phyloP scores from a whole-genome alignment of 129 eudicot species.

The Helianthus tuberosus region DNA sequence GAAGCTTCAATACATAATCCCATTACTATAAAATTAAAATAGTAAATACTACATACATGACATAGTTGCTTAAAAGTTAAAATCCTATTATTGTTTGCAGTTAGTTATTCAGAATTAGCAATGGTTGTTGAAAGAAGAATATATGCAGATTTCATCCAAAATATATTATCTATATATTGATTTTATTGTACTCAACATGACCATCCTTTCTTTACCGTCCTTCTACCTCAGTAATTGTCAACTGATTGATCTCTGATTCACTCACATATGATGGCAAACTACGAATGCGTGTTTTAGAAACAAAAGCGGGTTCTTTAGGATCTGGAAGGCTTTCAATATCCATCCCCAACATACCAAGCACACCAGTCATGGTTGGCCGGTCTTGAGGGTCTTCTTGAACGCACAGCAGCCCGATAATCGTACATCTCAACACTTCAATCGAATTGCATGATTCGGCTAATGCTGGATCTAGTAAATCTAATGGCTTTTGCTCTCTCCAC shows the following conservation, averaged over 20 bases:
- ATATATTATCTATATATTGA: too few relatives aligned
- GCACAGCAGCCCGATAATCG: slow-evolving; percentile 44
- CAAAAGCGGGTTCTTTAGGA: slow-evolving; percentile 51
- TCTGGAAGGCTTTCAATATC: slow-evolving; percentile 43
- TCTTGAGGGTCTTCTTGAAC: slow-evolving; percentile 57
- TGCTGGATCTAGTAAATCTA: slow-evolving; percentile 32
- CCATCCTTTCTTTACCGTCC: slow-evolving; percentile 18
- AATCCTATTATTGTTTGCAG: too few relatives aligned
- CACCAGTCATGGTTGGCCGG: slow-evolving; percentile 48
- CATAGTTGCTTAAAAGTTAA: too few relatives aligned
- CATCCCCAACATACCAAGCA: slow-evolving; percentile 44
- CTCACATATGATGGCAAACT: neutral
- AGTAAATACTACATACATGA: too few relatives aligned
- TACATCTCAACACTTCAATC: slow-evolving; percentile 46
- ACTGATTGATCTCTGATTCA: slow-evolving; percentile 12
- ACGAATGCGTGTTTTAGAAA: slow-evolving; percentile 25
- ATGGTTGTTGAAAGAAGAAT: too few relatives aligned
- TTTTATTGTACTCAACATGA: neutral
- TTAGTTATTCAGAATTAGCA: too few relatives aligned
- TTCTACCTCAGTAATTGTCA: slow-evolving; percentile 26
- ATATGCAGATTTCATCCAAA: too few relatives aligned
- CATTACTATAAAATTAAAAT: too few relatives aligned
- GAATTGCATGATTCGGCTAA: slow-evolving; percentile 38
- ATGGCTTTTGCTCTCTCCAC: slow-evolving; percentile 41
- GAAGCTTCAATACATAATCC: too few relatives aligned